Evolutionary conservation across 345 rosid genomes (phyloP), one percentile per base, ranked within the genome.

Genomic region (Abelmoschus esculentus): DNA sequence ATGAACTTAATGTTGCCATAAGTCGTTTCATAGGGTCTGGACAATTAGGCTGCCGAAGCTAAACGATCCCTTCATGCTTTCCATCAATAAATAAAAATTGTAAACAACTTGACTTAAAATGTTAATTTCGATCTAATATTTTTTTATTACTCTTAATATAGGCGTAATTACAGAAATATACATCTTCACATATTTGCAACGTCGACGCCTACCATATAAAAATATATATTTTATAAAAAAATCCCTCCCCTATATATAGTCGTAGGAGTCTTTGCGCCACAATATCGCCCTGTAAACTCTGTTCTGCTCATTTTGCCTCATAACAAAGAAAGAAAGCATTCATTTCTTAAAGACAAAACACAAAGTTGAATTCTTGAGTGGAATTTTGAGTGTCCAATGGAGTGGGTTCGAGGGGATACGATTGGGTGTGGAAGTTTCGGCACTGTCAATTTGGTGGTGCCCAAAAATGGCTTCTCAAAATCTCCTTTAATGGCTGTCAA

Each of bases 341-440:
- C 29, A 12, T 14, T 29, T 13, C 63, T 5, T 15, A n/a, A n/a
- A 2, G 22, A 40, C 5, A 70, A 49, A 54, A 5, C 34, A 5
- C 38, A 29, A 47, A 38, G 10, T 55, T 15, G 8, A 4, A 14
- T 26, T 55, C 44, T 44, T 18, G 6, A 26, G 26, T 29, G 42
- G 5, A 62, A 62, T 5, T 40, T 57, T 22, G 34, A 59, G 67
- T 40, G 42, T 73, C 6, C 75, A 32, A 86, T 86, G 86, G 88
- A 83, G 72, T 89, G 93, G 96, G 66, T 77, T 75, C 82, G 97
- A 72, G 96, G 97, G 26, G 86, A 82, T 26, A 73, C 81, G 22
- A 79, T 89, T 61, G 96, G 93, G 6, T 74, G 66, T 69, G 97
- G 97, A 44, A 76, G 89, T 17, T 89, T 89, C 69, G 86, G 89